These are phyloP conservation scores for Jatropha podagrica DNA, from an alignment of 441 rosid species.

Conservation along the genomic window DNA sequence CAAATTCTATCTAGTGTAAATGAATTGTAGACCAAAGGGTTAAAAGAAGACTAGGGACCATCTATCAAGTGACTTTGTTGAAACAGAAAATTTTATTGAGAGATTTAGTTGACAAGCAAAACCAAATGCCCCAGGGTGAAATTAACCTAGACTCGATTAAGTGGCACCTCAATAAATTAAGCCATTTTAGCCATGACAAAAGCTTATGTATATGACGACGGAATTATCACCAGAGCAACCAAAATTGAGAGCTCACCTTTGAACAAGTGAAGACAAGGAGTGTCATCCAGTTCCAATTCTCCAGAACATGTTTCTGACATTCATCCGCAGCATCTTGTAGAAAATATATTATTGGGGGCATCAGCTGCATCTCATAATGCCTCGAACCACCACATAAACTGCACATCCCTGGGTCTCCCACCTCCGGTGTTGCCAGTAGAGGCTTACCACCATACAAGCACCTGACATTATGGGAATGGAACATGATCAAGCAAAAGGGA, in stretches of 20 bases:
- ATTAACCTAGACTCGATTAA: too few relatives aligned
- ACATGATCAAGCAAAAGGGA: not conserved
- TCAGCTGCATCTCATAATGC: conserved; percentile 83
- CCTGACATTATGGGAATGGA: conserved; percentile 34
- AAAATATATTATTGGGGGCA: conserved; percentile 78
- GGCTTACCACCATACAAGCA: conserved; percentile 71
- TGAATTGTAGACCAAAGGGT: too few relatives aligned
- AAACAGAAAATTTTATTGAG: too few relatives aligned
- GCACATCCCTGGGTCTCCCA: conserved; percentile 52
- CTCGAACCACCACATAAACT: conserved; percentile 52
- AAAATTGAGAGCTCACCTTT: conserved; percentile 38
- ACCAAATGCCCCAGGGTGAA: too few relatives aligned
- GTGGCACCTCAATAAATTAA: too few relatives aligned
- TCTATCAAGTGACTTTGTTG: too few relatives aligned
- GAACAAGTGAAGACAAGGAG: conserved; percentile 73
- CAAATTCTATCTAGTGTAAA: too few relatives aligned
- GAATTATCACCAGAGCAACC: not conserved
- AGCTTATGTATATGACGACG: too few relatives aligned
- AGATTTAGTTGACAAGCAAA: too few relatives aligned
- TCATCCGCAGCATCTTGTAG: conserved; percentile 64
- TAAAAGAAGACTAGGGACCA: too few relatives aligned
- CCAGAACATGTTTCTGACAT: conserved; percentile 43
- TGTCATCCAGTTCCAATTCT: conserved; percentile 91
- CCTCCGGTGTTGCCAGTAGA: conserved; percentile 47
- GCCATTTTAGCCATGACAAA: too few relatives aligned